Evolutionary conservation across 352 stramenopile species (phyloP), one percentile per base, ranked within the genome.

Genomic region (Aphanomyces euteiches): DNA sequence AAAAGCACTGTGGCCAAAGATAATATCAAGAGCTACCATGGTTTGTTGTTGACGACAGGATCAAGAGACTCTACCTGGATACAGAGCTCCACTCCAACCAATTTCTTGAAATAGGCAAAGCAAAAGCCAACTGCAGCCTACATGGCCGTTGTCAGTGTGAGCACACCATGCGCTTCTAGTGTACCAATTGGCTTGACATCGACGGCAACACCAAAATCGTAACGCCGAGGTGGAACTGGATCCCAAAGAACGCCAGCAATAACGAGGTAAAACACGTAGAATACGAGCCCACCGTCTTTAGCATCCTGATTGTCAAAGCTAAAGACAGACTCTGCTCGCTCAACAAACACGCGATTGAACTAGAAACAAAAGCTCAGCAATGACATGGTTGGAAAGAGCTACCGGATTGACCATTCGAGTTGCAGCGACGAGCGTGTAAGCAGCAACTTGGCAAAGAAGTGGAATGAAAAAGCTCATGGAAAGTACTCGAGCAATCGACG

Each of bases 331-430:
- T 95, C 87, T 37, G 92, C 75, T 43, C 90, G 87, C 61, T 89
- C 84, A 64, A 95, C 87, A 66, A 95, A 95, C 6, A 67, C 78
- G 36, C 87, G 85, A 67, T 95, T 95, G 59, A 95, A 95, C 87
- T 95, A 73, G 0, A 56, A n/a, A 40, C 7, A 40, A 37, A 13
- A 28, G 28, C 47, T 7, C 19, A 54, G 38, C 8, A 58, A 54
- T 40, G 66, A 21, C 39, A 12, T 37, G 60, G 40, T 43, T 58
- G 56, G 10, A 47, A 47, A 6, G 34, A 83, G 82, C 36, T 73
- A 95, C 87, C 58, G 87, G 87, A 56, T 95, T 95, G 38, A 93
- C 84, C 84, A 93, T 91, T 19, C 84, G 81, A n/a, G 87, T 93
- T 12, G 87, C 87, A 4, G 87, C 84, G 39, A 84, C 93, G 76